phyloP scores from a whole-genome alignment of 106 monocot species.

The Allium fistulosum region DNA sequence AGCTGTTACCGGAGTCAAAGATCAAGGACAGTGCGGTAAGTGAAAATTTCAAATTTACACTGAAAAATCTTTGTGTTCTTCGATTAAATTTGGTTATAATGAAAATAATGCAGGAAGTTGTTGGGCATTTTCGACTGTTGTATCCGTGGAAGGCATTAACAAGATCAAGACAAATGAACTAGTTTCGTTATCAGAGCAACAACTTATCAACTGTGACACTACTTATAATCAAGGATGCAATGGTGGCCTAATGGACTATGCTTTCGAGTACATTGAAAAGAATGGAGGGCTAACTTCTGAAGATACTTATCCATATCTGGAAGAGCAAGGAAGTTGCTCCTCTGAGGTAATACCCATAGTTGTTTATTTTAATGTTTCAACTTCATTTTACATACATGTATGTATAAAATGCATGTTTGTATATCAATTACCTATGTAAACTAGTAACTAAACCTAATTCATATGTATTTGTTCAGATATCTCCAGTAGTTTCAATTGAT shows the following conservation, averaged over 20 bases:
- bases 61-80: neutral
- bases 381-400: too few species aligned
- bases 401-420: too few species aligned
- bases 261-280: constrained; percentile 43
- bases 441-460: neutral
- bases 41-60: neutral
- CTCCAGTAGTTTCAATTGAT: constrained; percentile 22
- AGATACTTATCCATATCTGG: constrained; percentile 31
- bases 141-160: constrained; percentile 39
- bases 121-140: constrained; percentile 52
- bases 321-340: constrained; percentile 18
- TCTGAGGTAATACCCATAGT: constrained; percentile 7
- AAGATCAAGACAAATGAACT: constrained; percentile 39
- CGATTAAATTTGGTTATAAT: neutral
- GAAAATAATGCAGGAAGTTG: constrained; percentile 36
- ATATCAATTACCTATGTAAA: too few species aligned
- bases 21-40: constrained; percentile 21
- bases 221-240: constrained; percentile 24
- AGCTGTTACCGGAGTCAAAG: constrained; percentile 16
- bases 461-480: neutral
- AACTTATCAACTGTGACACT: constrained; percentile 37
- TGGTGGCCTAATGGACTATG: constrained; percentile 35
- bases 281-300: constrained; percentile 41
- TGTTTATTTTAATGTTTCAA: neutral
- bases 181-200: constrained; percentile 47